These are phyloP conservation scores for Lentinula novae-zelandiae DNA, from an alignment of 1,284 basidiomycete species.

Conservation along the genomic window DNA sequence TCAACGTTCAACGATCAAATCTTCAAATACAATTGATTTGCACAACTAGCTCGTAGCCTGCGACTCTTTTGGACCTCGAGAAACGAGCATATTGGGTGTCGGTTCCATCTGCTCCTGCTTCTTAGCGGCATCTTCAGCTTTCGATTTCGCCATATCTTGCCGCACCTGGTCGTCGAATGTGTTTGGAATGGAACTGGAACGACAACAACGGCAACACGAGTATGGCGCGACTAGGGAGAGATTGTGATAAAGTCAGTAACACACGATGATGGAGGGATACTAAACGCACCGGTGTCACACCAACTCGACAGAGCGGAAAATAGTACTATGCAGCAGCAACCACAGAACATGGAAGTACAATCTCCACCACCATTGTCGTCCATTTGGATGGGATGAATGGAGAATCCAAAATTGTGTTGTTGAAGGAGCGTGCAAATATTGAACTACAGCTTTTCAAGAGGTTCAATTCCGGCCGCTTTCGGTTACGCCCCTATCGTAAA, in stretches of 20 bases:
- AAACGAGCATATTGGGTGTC: too few relatives aligned
- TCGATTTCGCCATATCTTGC: neutral
- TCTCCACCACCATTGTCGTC: neutral
- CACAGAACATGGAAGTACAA: neutral
- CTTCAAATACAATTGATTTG: too few relatives aligned
- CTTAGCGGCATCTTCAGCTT: neutral
- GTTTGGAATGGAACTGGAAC: neutral
- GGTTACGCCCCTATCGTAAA: too few relatives aligned
- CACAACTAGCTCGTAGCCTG: too few relatives aligned
- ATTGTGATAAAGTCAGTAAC: neutral
- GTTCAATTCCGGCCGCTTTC: too few relatives aligned
- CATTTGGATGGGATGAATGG: neutral
- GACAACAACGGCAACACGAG: neutral
- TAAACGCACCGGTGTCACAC: conserved; percentile 1
- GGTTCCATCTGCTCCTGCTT: too few relatives aligned
- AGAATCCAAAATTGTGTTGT: too few relatives aligned
- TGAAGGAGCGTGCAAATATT: too few relatives aligned
- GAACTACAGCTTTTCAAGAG: too few relatives aligned
- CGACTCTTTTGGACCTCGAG: too few relatives aligned
- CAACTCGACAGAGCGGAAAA: neutral
- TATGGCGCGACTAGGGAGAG: neutral
- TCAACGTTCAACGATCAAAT: too few relatives aligned
- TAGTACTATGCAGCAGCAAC: neutral
- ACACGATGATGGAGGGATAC: neutral
- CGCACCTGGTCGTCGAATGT: neutral